Percentiles rank a stretch among this genome's conserved stretches.
phyloP scores from a whole-genome alignment of 225 moss, liverwort and hornwort species.

The Thuidium tamariscinum region DNA sequence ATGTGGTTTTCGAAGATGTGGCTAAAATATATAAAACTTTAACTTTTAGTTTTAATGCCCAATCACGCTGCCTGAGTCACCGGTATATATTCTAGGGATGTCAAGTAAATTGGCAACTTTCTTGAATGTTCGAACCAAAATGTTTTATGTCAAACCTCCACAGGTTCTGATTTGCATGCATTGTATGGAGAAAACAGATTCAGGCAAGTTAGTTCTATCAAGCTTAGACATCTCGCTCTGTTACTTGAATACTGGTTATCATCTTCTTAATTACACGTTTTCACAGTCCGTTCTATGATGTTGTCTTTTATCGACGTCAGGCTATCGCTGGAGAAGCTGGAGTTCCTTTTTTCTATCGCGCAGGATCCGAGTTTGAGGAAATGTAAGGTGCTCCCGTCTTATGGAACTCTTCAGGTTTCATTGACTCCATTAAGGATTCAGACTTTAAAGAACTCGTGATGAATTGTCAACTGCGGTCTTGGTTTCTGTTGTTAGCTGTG shows the following conservation, averaged over 20 bases:
- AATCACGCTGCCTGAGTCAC: not conserved
- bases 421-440: not conserved
- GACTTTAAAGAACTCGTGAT: not conserved
- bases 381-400: slow-evolving; percentile 71
- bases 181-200: slow-evolving; percentile 11
- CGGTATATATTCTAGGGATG: not conserved
- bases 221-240: slow-evolving; percentile 2
- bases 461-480: not conserved
- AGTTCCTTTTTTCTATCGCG: slow-evolving; percentile 96
- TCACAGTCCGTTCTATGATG: not conserved
- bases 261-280: not conserved
- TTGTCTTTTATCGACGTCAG: slow-evolving; percentile 15
- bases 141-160: slow-evolving; percentile 18
- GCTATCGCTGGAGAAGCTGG: slow-evolving; percentile 99
- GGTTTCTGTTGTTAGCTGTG: not conserved
- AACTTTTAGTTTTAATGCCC: not conserved
- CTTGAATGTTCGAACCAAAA: slow-evolving; percentile 15
- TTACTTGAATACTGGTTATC: not conserved
- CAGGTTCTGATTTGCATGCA: slow-evolving; percentile 28
- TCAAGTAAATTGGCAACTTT: not conserved
- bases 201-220: slow-evolving; percentile 25
- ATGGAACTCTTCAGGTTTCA: slow-evolving; percentile 28
- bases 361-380: slow-evolving; percentile 99
- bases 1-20: not conserved
- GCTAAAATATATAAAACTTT: not conserved